Evolutionary conservation across 768 basidiomycete species (phyloP).

Genomic region (Gloeophyllum trabeum): DNA sequence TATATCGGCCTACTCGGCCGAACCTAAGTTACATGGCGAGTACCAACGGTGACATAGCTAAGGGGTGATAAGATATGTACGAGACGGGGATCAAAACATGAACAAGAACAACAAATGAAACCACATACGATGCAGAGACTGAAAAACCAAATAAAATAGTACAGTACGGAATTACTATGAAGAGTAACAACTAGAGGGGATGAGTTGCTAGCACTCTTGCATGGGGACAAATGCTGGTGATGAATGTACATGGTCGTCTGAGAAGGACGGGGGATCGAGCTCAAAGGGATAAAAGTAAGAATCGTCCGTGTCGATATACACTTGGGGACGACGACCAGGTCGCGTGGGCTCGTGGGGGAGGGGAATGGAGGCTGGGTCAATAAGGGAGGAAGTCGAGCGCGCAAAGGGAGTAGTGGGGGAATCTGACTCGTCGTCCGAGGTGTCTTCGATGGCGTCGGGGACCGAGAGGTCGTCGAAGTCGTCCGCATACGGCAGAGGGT

Average conservation of each 20-base stretch:
- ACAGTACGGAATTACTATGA: constrained; percentile 5
- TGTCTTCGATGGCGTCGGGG: constrained; percentile 76
- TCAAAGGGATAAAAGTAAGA: constrained; percentile 55
- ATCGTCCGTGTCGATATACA: constrained; percentile 52
- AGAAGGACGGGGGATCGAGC: constrained; percentile 63
- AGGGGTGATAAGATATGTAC: too few species aligned
- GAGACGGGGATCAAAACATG: too few species aligned
- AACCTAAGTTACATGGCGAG: too few species aligned
- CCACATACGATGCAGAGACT: too few species aligned
- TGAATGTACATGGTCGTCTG: constrained; percentile 34
- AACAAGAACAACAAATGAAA: constrained; percentile 1
- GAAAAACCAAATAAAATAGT: constrained; percentile 1
- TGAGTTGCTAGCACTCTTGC: constrained; percentile 46
- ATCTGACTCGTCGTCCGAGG: constrained; percentile 80
- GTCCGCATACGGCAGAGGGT: constrained; percentile 53
- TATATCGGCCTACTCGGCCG: too few species aligned
- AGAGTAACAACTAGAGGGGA: constrained; percentile 2
- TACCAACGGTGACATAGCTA: too few species aligned
- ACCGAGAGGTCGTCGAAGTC: constrained; percentile 60
- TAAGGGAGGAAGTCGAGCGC: constrained; percentile 43
- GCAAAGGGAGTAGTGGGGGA: constrained; percentile 51
- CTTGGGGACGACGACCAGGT: constrained; percentile 34
- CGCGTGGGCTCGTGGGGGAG: constrained; percentile 39
- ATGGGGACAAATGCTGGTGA: constrained; percentile 20
- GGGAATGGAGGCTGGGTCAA: constrained; percentile 39